A percentile compares a stretch with the other conserved stretches of the same genome.
Evolutionary conservation across 495 filamentous ascomycete genomes (phyloP).

Genomic region (Aspergillus taichungensis): DNA sequence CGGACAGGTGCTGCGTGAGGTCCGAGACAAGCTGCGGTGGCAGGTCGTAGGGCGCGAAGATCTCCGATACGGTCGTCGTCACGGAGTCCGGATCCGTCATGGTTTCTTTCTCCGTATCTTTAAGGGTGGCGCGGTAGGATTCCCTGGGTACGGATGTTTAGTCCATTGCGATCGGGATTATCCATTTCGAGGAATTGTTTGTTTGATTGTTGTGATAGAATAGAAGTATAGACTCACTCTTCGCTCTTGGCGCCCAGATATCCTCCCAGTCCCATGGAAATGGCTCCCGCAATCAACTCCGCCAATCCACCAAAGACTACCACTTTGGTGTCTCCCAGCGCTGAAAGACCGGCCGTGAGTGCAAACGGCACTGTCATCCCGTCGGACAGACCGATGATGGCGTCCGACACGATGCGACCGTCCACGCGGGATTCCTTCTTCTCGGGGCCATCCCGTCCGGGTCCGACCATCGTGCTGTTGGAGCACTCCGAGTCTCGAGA

Average conservation of each 20-base stretch:
- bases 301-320: constrained; percentile 52
- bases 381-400: constrained; percentile 52
- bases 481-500: constrained; percentile 14
- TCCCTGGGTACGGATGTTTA: constrained; percentile 23
- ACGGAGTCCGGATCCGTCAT: constrained; percentile 28
- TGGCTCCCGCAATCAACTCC: constrained; percentile 49
- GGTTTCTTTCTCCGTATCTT: constrained; percentile 35
- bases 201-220: not conserved
- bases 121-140: constrained; percentile 43
- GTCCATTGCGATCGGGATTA: not conserved
- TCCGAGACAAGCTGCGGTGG: constrained; percentile 36
- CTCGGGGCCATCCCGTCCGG: constrained; percentile 1
- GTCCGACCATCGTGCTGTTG: constrained; percentile 6
- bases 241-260: constrained; percentile 64
- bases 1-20: constrained; percentile 38
- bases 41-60: constrained; percentile 49
- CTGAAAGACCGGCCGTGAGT: constrained; percentile 47
- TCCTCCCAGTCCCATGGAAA: constrained; percentile 52
- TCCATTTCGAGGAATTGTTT: not conserved
- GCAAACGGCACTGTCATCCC: constrained; percentile 55
- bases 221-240: constrained; percentile 32
- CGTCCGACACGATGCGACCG: constrained; percentile 47
- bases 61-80: constrained; percentile 32
- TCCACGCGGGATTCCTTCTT: constrained; percentile 27
- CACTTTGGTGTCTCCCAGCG: constrained; percentile 44